Evolutionary conservation across 2,329 filamentous ascomycete genomes (phyloP), one percentile per base, ranked within the genome.

Genomic region (Fusarium proliferatum): DNA sequence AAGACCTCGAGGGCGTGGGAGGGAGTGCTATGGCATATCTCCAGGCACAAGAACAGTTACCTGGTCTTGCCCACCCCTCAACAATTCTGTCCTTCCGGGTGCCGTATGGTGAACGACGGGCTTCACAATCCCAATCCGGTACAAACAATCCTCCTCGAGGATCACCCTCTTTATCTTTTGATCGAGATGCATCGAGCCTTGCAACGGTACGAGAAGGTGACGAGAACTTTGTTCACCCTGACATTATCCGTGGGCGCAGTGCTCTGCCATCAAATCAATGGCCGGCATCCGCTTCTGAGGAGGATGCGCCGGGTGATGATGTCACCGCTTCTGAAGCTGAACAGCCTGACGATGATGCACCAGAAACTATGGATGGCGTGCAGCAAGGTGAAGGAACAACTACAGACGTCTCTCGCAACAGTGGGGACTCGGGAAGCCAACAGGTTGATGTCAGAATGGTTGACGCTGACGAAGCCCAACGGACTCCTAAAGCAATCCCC

Each of bases 1-100:
- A 77, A 49, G 76, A 75, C 33, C 71, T 77, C 13, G 64, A 75
- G 58, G 80, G 79, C 11, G 71, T 81, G 48, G 79, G 79, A 33
- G 79, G 77, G 28, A 76, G 72, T 49, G 73, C 76, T 9, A 66
- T 79, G 34, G 77, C 68, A 39, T 75, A 76, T 41, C 23, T 78
- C 43, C 68, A 74, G 26, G 48, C 71, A 10, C 71, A 73, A 36
- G 63, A 69, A 36, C 56, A 68, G 30, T 59, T 69, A 10, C 38
- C 65, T 55, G 58, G 63, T 16, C 56, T 76, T 16, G 56, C 63
- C 26, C 71, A 74, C n/a, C 69, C 77, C 16, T 62, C 70, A 23
- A 23, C 48, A 12, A 41, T 64, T 9, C 26, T 66, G 17, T 17
- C 67, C n/a, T 65, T 67, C 42, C 60, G 65, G 16, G 58, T 46